These are phyloP conservation scores for Vitis rupestris DNA, from an alignment of 164 flowering plant species.

Conservation along the genomic window DNA sequence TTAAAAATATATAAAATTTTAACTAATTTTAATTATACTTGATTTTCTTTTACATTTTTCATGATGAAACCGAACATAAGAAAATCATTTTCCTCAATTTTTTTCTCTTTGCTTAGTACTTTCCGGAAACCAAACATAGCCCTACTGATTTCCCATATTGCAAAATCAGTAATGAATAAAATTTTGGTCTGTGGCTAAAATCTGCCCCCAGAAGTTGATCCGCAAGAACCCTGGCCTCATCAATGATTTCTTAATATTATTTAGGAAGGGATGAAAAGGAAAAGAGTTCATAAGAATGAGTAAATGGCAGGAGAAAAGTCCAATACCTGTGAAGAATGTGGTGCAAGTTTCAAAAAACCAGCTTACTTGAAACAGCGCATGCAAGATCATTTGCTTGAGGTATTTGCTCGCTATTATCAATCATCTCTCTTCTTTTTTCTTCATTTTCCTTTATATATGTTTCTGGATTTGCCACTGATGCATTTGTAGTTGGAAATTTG, in stretches of 20 bases:
- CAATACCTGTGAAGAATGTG: slow-evolving; percentile 69
- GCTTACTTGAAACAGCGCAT: slow-evolving; percentile 86
- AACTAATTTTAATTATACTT: no score
- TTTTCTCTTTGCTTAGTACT: neutral
- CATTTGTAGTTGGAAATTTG: no score
- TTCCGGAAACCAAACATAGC: no score
- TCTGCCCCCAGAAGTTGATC: neutral
- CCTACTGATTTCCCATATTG: no score
- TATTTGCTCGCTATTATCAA: slow-evolving; percentile 5
- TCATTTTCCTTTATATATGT: neutral
- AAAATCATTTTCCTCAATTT: no score
- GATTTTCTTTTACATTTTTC: slow-evolving; percentile 36
- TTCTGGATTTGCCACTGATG: no score
- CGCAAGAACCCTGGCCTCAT: neutral
- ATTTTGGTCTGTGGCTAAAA: no score
- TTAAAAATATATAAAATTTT: slow-evolving; percentile 38
- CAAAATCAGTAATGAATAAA: no score
- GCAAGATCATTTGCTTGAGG: slow-evolving; percentile 86
- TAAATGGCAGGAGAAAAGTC: slow-evolving; percentile 13
- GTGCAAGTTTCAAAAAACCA: slow-evolving; percentile 68
- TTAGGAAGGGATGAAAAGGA: slow-evolving; percentile 38
- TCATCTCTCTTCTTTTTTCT: neutral
- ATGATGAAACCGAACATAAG: slow-evolving; percentile 43
- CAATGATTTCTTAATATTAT: neutral
- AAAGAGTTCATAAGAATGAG: slow-evolving; percentile 13